Evolutionary conservation across 495 filamentous ascomycete species (phyloP).

Genomic region (Terfezia claveryi): DNA sequence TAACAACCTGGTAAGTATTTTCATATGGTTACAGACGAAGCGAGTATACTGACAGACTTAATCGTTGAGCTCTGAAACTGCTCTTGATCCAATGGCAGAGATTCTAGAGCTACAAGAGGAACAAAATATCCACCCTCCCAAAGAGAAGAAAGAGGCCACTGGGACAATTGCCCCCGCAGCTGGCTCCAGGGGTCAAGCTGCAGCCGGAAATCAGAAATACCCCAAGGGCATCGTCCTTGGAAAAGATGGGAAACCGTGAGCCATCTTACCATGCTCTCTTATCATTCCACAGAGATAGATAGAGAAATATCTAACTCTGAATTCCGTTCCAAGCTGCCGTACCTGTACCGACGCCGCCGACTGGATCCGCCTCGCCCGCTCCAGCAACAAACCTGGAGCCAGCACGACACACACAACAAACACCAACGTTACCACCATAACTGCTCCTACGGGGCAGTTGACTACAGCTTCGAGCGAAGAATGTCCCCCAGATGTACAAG

Average conservation of each 20-base stretch:
- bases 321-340: slow-evolving; percentile 43
- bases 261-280: slow-evolving; percentile 1
- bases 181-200: too few relatives aligned
- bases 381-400: slow-evolving; percentile 22
- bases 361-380: slow-evolving; percentile 42
- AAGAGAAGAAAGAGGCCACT: slow-evolving; percentile 14
- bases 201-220: not conserved
- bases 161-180: slow-evolving; percentile 20
- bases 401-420: slow-evolving; percentile 17
- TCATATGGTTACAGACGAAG: too few relatives aligned
- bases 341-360: slow-evolving; percentile 56
- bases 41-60: too few relatives aligned
- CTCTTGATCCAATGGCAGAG: slow-evolving; percentile 3
- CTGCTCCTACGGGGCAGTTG: slow-evolving; percentile 19
- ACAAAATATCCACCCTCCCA: slow-evolving; percentile 5
- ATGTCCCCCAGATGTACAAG: slow-evolving; percentile 65
- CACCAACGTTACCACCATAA: slow-evolving; percentile 17
- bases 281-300: not conserved
- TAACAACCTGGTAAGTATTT: too few relatives aligned
- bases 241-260: slow-evolving; percentile 91
- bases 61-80: too few relatives aligned
- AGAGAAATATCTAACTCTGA: not conserved
- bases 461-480: slow-evolving; percentile 25
- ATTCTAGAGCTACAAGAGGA: not conserved
- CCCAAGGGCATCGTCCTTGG: slow-evolving; percentile 72